Evolutionary conservation across 108 stramenopile species (phyloP).

Genomic region (Pseudonitzschia multiseries): DNA sequence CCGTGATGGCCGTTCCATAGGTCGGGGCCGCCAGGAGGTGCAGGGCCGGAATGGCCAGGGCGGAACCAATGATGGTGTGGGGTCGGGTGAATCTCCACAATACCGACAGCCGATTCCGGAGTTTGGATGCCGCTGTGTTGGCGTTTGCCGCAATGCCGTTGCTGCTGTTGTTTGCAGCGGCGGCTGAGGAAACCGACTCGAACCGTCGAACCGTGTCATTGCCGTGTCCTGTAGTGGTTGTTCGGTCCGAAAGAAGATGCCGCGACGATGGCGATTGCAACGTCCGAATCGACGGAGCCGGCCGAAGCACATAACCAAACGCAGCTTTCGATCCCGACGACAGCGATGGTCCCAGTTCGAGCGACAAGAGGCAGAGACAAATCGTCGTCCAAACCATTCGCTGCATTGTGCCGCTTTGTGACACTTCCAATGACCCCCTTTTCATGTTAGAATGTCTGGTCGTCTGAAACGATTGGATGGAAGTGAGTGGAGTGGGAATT

Average conservation of each 20-base stretch:
- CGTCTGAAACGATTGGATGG: too few species aligned
- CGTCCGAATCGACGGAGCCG: too few species aligned
- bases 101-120: constrained; percentile 58
- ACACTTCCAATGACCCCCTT: too few species aligned
- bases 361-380: too few species aligned
- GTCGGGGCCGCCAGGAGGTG: constrained; percentile 82
- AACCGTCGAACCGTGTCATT: not conserved
- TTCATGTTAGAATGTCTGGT: too few species aligned
- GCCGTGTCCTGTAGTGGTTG: not conserved
- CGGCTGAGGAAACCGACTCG: not conserved
- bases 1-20: constrained; percentile 53
- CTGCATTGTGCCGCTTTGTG: too few species aligned
- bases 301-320: too few species aligned
- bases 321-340: too few species aligned
- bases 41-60: constrained; percentile 90
- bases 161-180: not conserved
- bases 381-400: too few species aligned
- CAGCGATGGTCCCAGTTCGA: too few species aligned
- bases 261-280: not conserved
- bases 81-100: constrained; percentile 94
- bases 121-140: not conserved
- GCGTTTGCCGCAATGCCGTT: not conserved
- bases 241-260: not conserved
- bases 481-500: too few species aligned
- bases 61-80: constrained; percentile 94